Evolutionary conservation across 2,329 filamentous ascomycete species (phyloP).

Genomic region (Berkeleyomyces basicola): DNA sequence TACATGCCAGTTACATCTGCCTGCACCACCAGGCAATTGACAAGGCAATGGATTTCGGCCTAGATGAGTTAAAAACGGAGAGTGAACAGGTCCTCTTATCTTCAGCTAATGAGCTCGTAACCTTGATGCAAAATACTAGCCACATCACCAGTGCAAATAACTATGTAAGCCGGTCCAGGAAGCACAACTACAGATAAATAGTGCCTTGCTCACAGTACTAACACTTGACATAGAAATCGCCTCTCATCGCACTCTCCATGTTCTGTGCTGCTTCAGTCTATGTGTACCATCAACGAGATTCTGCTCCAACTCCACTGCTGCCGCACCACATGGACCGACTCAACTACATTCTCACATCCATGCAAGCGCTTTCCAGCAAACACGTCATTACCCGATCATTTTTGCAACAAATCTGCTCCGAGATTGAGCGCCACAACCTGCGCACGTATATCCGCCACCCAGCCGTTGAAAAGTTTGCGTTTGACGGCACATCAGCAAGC

Average conservation of each 20-base stretch:
- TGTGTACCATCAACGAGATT: constrained; percentile 57
- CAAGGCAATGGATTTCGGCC: constrained; percentile 52
- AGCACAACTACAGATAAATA: no score
- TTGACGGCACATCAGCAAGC: constrained; percentile 21
- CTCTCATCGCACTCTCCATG: constrained; percentile 65
- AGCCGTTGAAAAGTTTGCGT: constrained; percentile 21
- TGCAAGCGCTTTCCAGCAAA: constrained; percentile 57
- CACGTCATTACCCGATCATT: constrained; percentile 71
- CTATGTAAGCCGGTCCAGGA: constrained; percentile 34
- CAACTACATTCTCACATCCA: constrained; percentile 61
- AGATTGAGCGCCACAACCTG: constrained; percentile 44
- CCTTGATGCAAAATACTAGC: constrained; percentile 63
- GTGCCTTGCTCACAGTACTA: background rate
- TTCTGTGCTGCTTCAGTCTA: constrained; percentile 78
- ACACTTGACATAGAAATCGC: constrained; percentile 19
- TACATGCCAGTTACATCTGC: constrained; percentile 77
- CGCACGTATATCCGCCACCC: constrained; percentile 23
- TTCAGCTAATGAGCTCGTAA: constrained; percentile 69
- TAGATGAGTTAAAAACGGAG: constrained; percentile 43
- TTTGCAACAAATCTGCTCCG: constrained; percentile 68
- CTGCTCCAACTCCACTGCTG: constrained; percentile 42
- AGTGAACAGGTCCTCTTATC: constrained; percentile 60
- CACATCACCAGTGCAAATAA: constrained; percentile 33
- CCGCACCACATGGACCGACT: constrained; percentile 33
- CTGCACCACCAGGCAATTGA: constrained; percentile 79